Percentiles rank a stretch among this genome's conserved stretches.
Conservation (phyloP, 345 rosid species). For the Anacardium occidentale region DNA sequence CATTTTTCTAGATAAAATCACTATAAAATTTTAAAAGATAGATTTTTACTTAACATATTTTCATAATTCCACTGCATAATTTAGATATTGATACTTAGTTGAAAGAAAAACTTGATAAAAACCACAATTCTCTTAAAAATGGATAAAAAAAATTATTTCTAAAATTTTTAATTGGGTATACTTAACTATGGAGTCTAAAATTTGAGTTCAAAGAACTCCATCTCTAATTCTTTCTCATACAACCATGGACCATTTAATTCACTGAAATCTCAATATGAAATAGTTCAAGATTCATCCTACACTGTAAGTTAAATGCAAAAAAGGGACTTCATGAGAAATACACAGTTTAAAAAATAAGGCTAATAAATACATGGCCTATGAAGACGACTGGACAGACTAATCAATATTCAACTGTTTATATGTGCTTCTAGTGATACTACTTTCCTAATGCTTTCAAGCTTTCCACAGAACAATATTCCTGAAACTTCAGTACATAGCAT, state of each 20-base stretch:
- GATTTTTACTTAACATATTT: no score
- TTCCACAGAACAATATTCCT: neutral
- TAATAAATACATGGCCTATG: neutral
- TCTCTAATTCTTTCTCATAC: no score
- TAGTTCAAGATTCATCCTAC: neutral
- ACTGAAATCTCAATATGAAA: neutral
- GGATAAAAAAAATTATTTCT: no score
- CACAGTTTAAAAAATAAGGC: neutral
- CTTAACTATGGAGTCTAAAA: no score
- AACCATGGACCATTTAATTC: neutral
- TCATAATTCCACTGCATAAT: no score
- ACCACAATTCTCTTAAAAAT: no score
- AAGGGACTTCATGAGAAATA: neutral
- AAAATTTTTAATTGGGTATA: no score
- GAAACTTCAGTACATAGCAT: neutral
- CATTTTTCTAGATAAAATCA: no score
- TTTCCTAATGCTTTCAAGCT: neutral
- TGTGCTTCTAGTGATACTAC: neutral
- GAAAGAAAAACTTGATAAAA: no score
- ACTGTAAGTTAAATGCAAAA: neutral
- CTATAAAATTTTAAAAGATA: no score
- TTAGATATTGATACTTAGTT: no score
- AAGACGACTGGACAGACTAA: constrained; percentile 5
- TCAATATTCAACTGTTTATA: constrained; percentile 6
- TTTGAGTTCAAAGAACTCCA: no score